Conservation (phyloP, 139 green algal species). For the Chlamydomonas sphaeroides region DNA sequence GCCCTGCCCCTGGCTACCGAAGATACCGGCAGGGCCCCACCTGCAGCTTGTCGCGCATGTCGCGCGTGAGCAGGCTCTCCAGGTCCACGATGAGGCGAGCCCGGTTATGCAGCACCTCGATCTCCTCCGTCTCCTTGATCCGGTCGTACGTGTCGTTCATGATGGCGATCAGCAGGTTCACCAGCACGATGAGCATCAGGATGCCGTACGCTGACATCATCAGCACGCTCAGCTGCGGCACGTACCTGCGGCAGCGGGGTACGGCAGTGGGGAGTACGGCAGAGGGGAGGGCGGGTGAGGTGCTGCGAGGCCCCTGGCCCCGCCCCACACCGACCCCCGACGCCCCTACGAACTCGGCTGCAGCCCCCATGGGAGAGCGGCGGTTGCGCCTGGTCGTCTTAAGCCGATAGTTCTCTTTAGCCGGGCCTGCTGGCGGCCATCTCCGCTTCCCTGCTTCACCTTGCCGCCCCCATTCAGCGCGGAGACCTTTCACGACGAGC, state of each 20-base stretch:
- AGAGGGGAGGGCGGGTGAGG: too few relatives aligned
- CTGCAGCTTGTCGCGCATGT: constrained; percentile 34
- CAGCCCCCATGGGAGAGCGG: too few relatives aligned
- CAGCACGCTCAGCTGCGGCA: constrained; percentile 13
- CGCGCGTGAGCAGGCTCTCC: constrained; percentile 22
- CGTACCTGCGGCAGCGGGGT: not conserved
- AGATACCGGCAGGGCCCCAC: not conserved
- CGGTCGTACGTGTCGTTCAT: constrained; percentile 43
- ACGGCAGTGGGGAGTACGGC: too few relatives aligned
- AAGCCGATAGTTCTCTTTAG: too few relatives aligned
- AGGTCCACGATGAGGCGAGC: constrained; percentile 43
- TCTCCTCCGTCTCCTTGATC: constrained; percentile 45
- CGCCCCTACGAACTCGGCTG: too few relatives aligned
- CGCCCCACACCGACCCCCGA: too few relatives aligned
- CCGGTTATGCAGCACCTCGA: constrained; percentile 43
- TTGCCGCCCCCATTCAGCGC: too few relatives aligned
- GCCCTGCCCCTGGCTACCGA: not conserved
- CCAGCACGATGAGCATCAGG: constrained; percentile 37
- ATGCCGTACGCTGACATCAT: constrained; percentile 43
- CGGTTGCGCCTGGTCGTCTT: too few relatives aligned
- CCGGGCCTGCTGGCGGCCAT: too few relatives aligned
- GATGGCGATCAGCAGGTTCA: constrained; percentile 44
- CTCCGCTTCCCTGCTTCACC: too few relatives aligned
- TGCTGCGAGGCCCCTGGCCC: too few relatives aligned
- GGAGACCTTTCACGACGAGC: too few relatives aligned